Base-by-base conservation (phyloP, 2,329 filamentous ascomycete species). In the Reticulascus tulasneorum region DNA sequence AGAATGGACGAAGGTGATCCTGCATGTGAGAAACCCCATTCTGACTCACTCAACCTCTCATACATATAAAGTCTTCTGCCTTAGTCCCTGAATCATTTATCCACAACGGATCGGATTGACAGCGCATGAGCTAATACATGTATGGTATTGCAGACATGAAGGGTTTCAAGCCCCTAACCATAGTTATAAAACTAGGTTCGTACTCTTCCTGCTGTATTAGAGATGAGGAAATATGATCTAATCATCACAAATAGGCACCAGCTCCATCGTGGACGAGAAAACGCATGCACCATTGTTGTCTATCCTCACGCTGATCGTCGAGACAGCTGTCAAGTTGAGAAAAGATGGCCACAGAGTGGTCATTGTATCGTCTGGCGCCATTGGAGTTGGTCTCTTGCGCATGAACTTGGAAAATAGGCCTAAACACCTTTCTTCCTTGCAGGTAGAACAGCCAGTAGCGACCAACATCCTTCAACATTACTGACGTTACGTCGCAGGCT, bases 181-280 rank as follows among this genome's bases (percentile, higher is more conserved):
- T 93, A 46, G 86, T 94, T 51, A 91, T 94, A 54, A 94, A 94
- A 69, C 77, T 94, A 47, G 87, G 87, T 93, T 74, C 59, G 74
- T 60, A 18, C 20, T 44, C 11, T 33, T 27, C 23, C 12, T 33
- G 6, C 4, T 6, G 16, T 4, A 12, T 16, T n/a, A 23, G 8
- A 12, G 19, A 26, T 17, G 13, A 15, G 10, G 18, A 23, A 22
- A 17, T 29, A 19, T 13, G 7, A 12, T 29, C 29, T 35, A 38
- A 44, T n/a, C 27, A 15, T 4, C 17, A 4, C 23, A 2, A 10
- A 42, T 50, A 98, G 93, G 93, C 52, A 97, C 93, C 29, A 96
- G 89, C 62, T 97, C 93, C n/a, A 97, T 98, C 50, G 90, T 98
- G 47, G 88, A 97, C 64, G 93, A 98, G 60, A 85, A 82, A 57